Base-by-base conservation (phyloP, 371 early-diverging fungal genomes). In the Zancudomyces culisetae region DNA sequence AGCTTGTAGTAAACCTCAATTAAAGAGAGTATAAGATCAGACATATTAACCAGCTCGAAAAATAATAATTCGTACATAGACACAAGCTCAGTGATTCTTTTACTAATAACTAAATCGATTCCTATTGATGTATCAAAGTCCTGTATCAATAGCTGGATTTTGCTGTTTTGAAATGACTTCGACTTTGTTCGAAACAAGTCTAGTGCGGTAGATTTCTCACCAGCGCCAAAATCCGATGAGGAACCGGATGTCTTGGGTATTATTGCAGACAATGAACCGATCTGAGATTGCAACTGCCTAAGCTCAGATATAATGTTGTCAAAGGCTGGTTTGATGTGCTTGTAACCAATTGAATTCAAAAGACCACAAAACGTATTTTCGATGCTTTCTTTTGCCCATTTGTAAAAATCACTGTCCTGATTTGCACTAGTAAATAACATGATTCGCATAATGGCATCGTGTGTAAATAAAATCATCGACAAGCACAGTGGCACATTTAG, bases 21-120 rank as follows among this genome's bases (percentile, higher is more conserved):
- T 85, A 90, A 82, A 55, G 88, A 89, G 48, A 83, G 78, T 28
- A 83, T 77, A 47, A 89, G 65, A 62, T 90, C 91, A 19, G 81
- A 81, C 41, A 90, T 70, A 62, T 90, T 89, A 3, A 89, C 78
- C 47, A 90, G 68, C 60, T 86, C 90, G 60, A 89, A 86, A 59
- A 89, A 88, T 54, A 81, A 81, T 45, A 83, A 72, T 26, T 56
- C 51, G 49, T 35, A 35, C 12, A 58, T 56, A 15, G 55, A 23
- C 1, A 48, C 35, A 10, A 64, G 60, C 43, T 42, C 35, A 10
- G 10, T 6, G 35, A 35, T 35, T 35, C 35, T 35, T 15, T 35
- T 6, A 15, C 35, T 35, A 10, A 15, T 15, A 10, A 15, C 35
- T 15, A 35, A 35, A 35, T 35, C 35, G 35, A 35, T 15, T 15